Evolutionary conservation across 257 asterid genomes (phyloP).

Genomic region (Lantana camara): DNA sequence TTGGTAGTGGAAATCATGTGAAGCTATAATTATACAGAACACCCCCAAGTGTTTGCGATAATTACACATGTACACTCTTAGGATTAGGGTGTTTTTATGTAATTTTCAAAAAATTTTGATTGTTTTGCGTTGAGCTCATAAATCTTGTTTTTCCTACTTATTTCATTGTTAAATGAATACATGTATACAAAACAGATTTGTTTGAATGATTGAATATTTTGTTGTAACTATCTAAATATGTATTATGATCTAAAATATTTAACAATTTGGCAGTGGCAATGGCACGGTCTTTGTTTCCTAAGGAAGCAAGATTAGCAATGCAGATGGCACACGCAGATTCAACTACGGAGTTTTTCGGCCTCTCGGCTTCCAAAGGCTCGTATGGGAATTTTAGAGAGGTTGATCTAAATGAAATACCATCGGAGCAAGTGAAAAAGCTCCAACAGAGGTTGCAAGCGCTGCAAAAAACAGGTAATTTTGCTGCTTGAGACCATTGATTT

Average conservation of each 20-base stretch:
- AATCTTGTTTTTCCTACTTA: too few relatives aligned
- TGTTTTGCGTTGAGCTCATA: too few relatives aligned
- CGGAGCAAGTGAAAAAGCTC: constrained; percentile 80
- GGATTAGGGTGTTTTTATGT: too few relatives aligned
- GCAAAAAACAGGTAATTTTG: constrained; percentile 73
- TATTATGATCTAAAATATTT: neutral
- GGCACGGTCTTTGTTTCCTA: constrained; percentile 81
- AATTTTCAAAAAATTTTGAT: too few relatives aligned
- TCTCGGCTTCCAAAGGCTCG: constrained; percentile 53
- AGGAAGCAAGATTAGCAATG: constrained; percentile 86
- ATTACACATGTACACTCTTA: too few relatives aligned
- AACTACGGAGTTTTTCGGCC: constrained; percentile 70
- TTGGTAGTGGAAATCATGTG: too few relatives aligned
- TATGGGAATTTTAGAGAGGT: constrained; percentile 57
- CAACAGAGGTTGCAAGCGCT: constrained; percentile 65
- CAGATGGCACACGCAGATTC: constrained; percentile 72
- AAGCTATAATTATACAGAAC: too few relatives aligned
- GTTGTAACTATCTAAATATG: neutral
- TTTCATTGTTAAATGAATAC: too few relatives aligned
- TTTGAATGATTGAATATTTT: too few relatives aligned
- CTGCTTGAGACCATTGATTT: neutral
- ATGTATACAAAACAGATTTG: too few relatives aligned
- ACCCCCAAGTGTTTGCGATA: too few relatives aligned
- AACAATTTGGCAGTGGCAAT: constrained; percentile 64
- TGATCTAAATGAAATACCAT: constrained; percentile 68